Evolutionary conservation across 768 basidiomycete species (phyloP).

Genomic region (Naematelia encephala): DNA sequence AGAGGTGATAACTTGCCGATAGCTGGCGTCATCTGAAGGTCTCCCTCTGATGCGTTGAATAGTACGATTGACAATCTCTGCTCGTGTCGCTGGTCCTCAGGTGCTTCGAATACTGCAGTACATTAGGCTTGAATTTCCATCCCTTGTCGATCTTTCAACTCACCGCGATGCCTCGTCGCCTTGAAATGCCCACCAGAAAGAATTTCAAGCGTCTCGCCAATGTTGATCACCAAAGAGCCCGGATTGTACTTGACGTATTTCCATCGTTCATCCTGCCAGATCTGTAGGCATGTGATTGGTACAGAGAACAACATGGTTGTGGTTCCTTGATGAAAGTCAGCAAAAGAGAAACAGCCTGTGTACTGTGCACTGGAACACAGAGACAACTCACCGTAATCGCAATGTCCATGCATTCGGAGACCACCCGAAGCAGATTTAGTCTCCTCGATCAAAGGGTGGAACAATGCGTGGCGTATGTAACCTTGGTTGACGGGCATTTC

Average conservation of each 20-base stretch:
- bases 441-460: constrained; percentile 19
- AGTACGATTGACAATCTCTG: constrained; percentile 32
- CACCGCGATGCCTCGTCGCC: constrained; percentile 21
- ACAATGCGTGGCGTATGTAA: constrained; percentile 33
- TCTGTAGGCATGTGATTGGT: constrained; percentile 39
- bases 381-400: constrained; percentile 2
- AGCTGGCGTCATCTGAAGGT: constrained; percentile 33
- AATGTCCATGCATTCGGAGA: constrained; percentile 29
- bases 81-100: constrained; percentile 20
- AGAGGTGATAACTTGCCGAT: constrained; percentile 13
- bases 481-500: constrained; percentile 23
- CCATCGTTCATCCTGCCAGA: constrained; percentile 39
- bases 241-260: constrained; percentile 33
- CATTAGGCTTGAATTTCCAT: constrained; percentile 9
- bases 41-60: constrained; percentile 26
- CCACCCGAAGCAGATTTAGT: constrained; percentile 13
- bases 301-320: constrained; percentile 40
- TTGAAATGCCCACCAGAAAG: constrained; percentile 29
- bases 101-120: constrained; percentile 25
- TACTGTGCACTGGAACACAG: too few species aligned
- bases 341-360: too few species aligned
- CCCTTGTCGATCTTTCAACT: neutral
- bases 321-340: too few species aligned
- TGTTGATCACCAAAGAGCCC: constrained; percentile 42
- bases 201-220: constrained; percentile 40